phyloP scores from a whole-genome alignment of 176 grass and related monocot species.

The Oryza nivara region DNA sequence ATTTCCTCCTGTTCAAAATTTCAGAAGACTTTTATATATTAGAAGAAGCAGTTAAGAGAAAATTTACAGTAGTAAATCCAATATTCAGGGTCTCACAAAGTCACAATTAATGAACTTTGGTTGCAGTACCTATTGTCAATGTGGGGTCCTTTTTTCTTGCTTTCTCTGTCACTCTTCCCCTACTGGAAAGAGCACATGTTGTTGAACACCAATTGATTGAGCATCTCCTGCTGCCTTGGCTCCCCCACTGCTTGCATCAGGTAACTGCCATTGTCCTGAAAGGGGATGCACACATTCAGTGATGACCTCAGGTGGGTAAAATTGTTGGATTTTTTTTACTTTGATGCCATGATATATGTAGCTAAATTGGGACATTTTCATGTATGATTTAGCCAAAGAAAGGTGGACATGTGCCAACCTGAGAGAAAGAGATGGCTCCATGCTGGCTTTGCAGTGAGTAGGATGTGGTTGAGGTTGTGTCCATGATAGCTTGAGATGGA shows the following conservation, averaged over 20 bases:
- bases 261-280: slow-evolving; percentile 66
- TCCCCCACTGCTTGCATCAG: slow-evolving; percentile 67
- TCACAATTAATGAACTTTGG: slow-evolving; percentile 45
- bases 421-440: slow-evolving; percentile 57
- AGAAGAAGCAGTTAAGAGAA: slow-evolving; percentile 1
- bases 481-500: slow-evolving; percentile 60
- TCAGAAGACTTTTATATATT: background rate
- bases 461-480: slow-evolving; percentile 42
- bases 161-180: slow-evolving; percentile 44
- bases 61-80: slow-evolving; percentile 18
- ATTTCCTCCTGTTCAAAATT: slow-evolving; percentile 50
- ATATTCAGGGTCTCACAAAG: slow-evolving; percentile 9
- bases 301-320: slow-evolving; percentile 38
- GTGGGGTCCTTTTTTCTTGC: slow-evolving; percentile 41
- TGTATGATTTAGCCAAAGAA: slow-evolving; percentile 30
- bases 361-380: slow-evolving; percentile 32
- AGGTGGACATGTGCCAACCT: slow-evolving; percentile 44
- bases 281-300: slow-evolving; percentile 6
- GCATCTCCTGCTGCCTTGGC: slow-evolving; percentile 72
- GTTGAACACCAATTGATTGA: slow-evolving; percentile 75
- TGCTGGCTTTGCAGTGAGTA: slow-evolving; percentile 63
- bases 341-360: background rate
- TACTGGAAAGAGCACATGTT: slow-evolving; percentile 84
- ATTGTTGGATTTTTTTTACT: slow-evolving; percentile 4
- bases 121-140: slow-evolving; percentile 63